Percentiles rank a stretch among this genome's conserved stretches.
Evolutionary conservation across 768 basidiomycete genomes (phyloP).

Genomic region (Scleroderma bovista): DNA sequence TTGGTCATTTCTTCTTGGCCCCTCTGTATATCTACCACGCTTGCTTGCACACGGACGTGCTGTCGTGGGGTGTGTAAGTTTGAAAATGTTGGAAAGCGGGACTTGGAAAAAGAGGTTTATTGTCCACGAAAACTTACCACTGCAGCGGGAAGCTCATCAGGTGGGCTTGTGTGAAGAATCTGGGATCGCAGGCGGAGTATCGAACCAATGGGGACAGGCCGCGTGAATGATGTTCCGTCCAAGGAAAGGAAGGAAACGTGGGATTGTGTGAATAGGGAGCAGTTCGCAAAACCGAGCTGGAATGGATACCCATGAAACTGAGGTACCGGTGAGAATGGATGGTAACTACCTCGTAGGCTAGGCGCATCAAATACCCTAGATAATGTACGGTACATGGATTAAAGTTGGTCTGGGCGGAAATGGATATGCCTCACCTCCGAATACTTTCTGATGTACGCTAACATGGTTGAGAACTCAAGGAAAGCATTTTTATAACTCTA

Average conservation of each 20-base stretch:
- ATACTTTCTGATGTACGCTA: constrained; percentile 78
- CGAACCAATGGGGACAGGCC: constrained; percentile 80
- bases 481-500: no score
- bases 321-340: not conserved
- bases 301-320: not conserved
- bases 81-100: no score
- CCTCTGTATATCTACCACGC: constrained; percentile 63
- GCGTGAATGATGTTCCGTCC: constrained; percentile 73
- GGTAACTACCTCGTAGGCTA: constrained; percentile 60
- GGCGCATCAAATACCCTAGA: constrained; percentile 49
- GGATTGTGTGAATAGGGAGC: constrained; percentile 61
- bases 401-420: no score
- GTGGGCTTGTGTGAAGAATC: constrained; percentile 51
- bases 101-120: no score
- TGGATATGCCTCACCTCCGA: constrained; percentile 52
- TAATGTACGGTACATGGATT: no score
- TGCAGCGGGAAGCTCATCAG: constrained; percentile 32
- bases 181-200: constrained; percentile 70
- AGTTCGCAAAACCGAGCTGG: constrained; percentile 70
- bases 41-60: constrained; percentile 69
- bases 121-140: no score
- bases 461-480: no score
- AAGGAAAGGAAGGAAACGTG: constrained; percentile 70
- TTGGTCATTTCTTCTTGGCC: constrained; percentile 67
- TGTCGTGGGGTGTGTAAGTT: no score